Percentiles rank a stretch among this genome's conserved stretches.
phyloP scores from a whole-genome alignment of 805 yeast species.

The Barnettozyma populi region DNA sequence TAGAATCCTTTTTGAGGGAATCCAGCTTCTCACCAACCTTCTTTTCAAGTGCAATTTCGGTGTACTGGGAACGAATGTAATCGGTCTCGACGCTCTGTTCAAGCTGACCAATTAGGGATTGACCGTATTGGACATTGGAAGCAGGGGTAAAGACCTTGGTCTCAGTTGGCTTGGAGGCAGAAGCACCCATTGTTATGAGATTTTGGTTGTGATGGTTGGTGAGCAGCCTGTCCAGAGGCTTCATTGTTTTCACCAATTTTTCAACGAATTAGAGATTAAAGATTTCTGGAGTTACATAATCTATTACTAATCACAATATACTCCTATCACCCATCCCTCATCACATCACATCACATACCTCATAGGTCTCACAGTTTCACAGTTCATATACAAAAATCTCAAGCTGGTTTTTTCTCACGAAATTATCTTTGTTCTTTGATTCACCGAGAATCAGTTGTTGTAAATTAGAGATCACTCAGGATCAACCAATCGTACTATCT shows the following conservation, averaged over 20 bases:
- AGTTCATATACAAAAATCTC: too few species aligned
- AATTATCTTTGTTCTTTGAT: too few species aligned
- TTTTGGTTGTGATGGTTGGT: neutral
- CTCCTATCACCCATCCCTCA: neutral
- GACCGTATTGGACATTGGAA: slow-evolving; percentile 64
- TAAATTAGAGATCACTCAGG: too few species aligned
- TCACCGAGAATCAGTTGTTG: too few species aligned
- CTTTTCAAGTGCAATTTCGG: slow-evolving; percentile 61
- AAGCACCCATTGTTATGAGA: slow-evolving; percentile 45
- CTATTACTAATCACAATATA: neutral
- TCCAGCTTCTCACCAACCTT: slow-evolving; percentile 55
- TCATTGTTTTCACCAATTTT: neutral
- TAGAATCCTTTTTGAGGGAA: slow-evolving; percentile 47
- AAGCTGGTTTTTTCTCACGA: too few species aligned
- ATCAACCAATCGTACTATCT: too few species aligned
- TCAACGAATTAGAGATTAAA: neutral
- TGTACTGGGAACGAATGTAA: slow-evolving; percentile 63
- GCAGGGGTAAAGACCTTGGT: slow-evolving; percentile 62
- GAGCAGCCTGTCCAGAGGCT: neutral
- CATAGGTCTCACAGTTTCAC: too few species aligned
- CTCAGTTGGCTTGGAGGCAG: slow-evolving; percentile 53
- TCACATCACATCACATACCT: too few species aligned
- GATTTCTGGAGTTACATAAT: neutral
- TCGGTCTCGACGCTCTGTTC: slow-evolving; percentile 62
- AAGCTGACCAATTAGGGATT: slow-evolving; percentile 56